phyloP scores from a whole-genome alignment of 768 basidiomycete species.

The Tulasnella sp. region DNA sequence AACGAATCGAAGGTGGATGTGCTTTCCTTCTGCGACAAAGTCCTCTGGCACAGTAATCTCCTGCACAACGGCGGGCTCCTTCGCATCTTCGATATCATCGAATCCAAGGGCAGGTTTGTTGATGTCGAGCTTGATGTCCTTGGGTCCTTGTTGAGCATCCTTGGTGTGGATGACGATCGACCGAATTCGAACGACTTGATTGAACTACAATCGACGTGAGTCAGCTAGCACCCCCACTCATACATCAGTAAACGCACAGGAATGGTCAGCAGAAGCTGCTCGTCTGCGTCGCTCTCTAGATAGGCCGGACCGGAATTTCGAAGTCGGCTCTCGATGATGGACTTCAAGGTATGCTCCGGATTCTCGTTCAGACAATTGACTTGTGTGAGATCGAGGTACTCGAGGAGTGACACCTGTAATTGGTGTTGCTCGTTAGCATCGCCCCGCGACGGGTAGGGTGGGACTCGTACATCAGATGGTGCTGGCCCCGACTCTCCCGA shows the following conservation, averaged over 20 bases:
- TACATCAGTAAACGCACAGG: constrained; percentile 40
- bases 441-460: neutral
- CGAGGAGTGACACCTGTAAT: constrained; percentile 45
- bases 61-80: constrained; percentile 48
- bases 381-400: constrained; percentile 52
- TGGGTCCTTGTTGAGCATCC: constrained; percentile 43
- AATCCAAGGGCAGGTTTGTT: constrained; percentile 58
- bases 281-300: constrained; percentile 63
- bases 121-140: constrained; percentile 51
- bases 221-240: constrained; percentile 8
- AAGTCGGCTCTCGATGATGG: constrained; percentile 40
- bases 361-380: constrained; percentile 65
- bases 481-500: neutral
- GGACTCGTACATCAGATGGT: constrained; percentile 25
- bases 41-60: constrained; percentile 46
- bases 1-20: constrained; percentile 52
- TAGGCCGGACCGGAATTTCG: constrained; percentile 41
- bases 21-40: constrained; percentile 43
- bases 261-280: constrained; percentile 60
- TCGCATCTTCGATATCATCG: constrained; percentile 51
- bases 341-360: constrained; percentile 42
- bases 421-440: neutral
- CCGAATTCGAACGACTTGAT: constrained; percentile 57
- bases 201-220: constrained; percentile 44
- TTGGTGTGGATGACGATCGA: constrained; percentile 46